Percentiles rank a stretch among this genome's conserved stretches.
These are phyloP conservation scores for Athelia sp. DNA, from an alignment of 1,284 basidiomycete genomes.

Conservation along the genomic window DNA sequence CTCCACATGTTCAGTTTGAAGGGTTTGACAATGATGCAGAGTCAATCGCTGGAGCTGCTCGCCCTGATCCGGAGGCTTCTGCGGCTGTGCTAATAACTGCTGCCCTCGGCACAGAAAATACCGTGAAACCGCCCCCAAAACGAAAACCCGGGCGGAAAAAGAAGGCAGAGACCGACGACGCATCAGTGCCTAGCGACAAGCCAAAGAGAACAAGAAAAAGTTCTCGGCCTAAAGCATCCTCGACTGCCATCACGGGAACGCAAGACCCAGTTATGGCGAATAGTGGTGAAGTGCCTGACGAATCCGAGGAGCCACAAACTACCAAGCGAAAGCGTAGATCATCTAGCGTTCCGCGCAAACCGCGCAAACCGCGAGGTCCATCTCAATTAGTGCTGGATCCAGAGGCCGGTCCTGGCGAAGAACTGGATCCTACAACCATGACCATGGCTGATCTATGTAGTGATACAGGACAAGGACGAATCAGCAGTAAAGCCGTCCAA, in stretches of 20 bases:
- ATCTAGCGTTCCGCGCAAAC: conserved; percentile 12
- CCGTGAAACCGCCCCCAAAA: neutral
- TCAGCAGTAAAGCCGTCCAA: conserved; percentile 67
- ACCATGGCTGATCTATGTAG: conserved; percentile 74
- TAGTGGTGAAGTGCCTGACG: conserved; percentile 4
- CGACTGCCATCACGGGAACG: conserved; percentile 5
- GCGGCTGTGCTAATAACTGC: too few relatives aligned
- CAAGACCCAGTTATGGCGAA: conserved; percentile 2
- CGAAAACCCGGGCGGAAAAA: conserved; percentile 6
- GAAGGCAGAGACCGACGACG: conserved; percentile 3
- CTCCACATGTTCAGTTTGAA: too few relatives aligned
- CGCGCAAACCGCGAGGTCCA: conserved; percentile 28
- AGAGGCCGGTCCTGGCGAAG: conserved; percentile 61
- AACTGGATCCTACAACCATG: conserved; percentile 69
- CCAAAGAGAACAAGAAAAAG: conserved; percentile 14
- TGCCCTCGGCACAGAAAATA: too few relatives aligned
- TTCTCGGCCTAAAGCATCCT: conserved; percentile 9
- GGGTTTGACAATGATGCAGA: too few relatives aligned
- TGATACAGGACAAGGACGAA: conserved; percentile 67
- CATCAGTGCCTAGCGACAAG: conserved; percentile 7
- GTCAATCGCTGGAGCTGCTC: too few relatives aligned
- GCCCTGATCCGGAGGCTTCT: too few relatives aligned
- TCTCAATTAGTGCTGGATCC: conserved; percentile 51
- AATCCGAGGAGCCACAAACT: conserved; percentile 1
- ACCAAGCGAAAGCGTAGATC: conserved; percentile 7